Percentiles rank a stretch among this genome's conserved stretches.
These are phyloP conservation scores for Sphagnum magellanicum DNA, from an alignment of 228 moss, liverwort and hornwort species.

Conservation along the genomic window DNA sequence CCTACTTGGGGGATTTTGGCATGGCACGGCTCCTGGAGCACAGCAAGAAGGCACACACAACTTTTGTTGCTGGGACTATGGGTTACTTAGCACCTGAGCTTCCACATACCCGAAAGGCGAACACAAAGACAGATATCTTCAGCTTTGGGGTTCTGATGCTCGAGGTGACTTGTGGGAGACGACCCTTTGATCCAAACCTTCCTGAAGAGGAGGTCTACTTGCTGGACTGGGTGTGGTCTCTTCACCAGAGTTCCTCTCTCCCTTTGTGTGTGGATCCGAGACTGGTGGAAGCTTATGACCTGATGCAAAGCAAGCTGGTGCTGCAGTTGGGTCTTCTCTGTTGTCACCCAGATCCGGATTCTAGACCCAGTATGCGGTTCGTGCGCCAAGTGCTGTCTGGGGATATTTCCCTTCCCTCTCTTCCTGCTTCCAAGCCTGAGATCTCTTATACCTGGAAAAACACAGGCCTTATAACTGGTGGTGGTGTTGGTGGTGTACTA, in stretches of 20 bases:
- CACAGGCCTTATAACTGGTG: too few relatives aligned
- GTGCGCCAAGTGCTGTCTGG: conserved; percentile 15
- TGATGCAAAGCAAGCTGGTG: conserved; percentile 6
- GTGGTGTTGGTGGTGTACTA: too few relatives aligned
- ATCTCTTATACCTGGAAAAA: too few relatives aligned
- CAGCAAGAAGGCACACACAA: conserved; percentile 10
- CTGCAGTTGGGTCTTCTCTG: conserved; percentile 18
- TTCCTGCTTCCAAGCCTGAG: background rate
- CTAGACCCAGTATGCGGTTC: conserved; percentile 18
- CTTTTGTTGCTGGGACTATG: conserved; percentile 7
- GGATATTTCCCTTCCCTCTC: conserved; percentile 2
- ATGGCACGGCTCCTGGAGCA: conserved; percentile 29
- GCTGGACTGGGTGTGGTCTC: conserved; percentile 9
- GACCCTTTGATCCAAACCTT: background rate
- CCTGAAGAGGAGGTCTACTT: conserved; percentile 1
- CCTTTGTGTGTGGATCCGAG: conserved; percentile 5
- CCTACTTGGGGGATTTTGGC: conserved; percentile 51
- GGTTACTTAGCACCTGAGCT: conserved; percentile 24
- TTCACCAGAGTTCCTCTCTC: conserved; percentile 1
- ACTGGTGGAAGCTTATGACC: conserved; percentile 11
- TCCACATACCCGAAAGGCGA: conserved; percentile 12
- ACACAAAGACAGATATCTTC: conserved; percentile 14
- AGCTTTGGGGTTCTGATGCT: conserved; percentile 21
- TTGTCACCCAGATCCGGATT: conserved; percentile 11
- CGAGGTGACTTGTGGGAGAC: conserved; percentile 13